Conservation (phyloP, 805 yeast genomes). For the Candida schatavii region DNA sequence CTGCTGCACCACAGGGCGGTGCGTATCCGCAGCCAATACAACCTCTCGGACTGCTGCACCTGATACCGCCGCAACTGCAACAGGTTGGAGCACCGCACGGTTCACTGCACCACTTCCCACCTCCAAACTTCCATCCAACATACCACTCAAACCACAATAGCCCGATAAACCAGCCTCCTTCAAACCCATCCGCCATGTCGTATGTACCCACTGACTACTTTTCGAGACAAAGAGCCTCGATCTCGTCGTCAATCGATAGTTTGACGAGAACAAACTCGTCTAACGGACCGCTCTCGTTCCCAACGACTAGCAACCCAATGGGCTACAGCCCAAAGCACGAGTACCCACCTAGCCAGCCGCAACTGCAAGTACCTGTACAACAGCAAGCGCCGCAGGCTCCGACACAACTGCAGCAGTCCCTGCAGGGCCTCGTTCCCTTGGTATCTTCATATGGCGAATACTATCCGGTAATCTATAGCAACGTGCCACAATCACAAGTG, state of each 20-base stretch:
- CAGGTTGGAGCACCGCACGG: slow-evolving; percentile 8
- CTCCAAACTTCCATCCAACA: neutral
- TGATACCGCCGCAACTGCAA: slow-evolving; percentile 6
- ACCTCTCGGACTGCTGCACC: no score
- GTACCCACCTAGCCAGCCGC: neutral
- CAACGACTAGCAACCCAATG: neutral
- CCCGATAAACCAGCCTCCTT: slow-evolving; percentile 5
- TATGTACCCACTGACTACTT: slow-evolving; percentile 2
- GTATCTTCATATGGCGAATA: neutral
- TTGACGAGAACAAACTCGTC: slow-evolving; percentile 3
- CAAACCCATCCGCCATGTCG: neutral
- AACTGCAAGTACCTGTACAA: neutral
- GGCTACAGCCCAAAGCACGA: slow-evolving; percentile 1
- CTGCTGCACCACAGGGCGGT: slow-evolving; percentile 3
- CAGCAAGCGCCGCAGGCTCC: slow-evolving; percentile 1
- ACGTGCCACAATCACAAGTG: slow-evolving; percentile 3
- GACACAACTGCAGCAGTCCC: neutral
- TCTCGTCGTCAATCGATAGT: slow-evolving; percentile 4
- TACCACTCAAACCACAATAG: slow-evolving; percentile 6
- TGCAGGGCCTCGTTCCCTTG: neutral
- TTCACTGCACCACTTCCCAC: slow-evolving; percentile 4
- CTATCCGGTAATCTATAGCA: neutral
- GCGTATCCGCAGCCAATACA: no score
- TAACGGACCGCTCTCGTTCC: slow-evolving; percentile 4
- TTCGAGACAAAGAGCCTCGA: neutral